phyloP scores from a whole-genome alignment of 2,329 filamentous ascomycete species.

The Akanthomyces dipterigenus region DNA sequence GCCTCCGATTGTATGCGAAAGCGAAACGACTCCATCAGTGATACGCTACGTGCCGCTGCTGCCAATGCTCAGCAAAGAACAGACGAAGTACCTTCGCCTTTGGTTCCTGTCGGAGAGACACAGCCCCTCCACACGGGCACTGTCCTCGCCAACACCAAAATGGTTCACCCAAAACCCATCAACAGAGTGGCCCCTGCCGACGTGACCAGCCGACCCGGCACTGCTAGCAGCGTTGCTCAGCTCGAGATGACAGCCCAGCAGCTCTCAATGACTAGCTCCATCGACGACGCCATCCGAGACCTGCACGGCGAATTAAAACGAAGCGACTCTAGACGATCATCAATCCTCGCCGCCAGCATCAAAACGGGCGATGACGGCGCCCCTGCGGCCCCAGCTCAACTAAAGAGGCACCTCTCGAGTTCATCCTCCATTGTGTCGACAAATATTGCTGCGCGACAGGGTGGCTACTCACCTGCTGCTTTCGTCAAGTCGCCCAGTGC shows the following conservation, averaged over 20 bases:
- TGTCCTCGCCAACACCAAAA: conserved; percentile 39
- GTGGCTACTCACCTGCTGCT: conserved; percentile 62
- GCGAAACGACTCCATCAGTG: conserved; percentile 1
- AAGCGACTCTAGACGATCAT: conserved; percentile 60
- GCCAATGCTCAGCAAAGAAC: not conserved
- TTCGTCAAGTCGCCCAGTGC: conserved; percentile 62
- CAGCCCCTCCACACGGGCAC: conserved; percentile 28
- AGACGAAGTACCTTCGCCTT: not conserved
- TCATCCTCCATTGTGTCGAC: conserved; percentile 61
- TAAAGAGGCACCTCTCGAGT: conserved; percentile 40
- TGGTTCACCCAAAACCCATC: conserved; percentile 37
- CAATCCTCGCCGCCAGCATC: conserved; percentile 47
- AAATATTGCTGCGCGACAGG: conserved; percentile 59
- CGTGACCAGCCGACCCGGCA: conserved; percentile 52
- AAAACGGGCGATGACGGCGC: conserved; percentile 19
- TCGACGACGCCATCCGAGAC: conserved; percentile 70
- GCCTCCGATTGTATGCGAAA: conserved; percentile 1
- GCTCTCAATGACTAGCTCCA: conserved; percentile 66
- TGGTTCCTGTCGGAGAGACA: conserved; percentile 2
- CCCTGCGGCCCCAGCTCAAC: conserved; percentile 20
- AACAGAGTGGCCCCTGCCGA: conserved; percentile 44
- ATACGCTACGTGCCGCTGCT: conserved; percentile 1
- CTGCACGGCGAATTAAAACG: conserved; percentile 65
- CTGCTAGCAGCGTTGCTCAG: conserved; percentile 63
- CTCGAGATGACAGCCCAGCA: conserved; percentile 71